These are phyloP conservation scores for Colletotrichum trifolii DNA, from an alignment of 2,329 filamentous ascomycete species.

Conservation along the genomic window DNA sequence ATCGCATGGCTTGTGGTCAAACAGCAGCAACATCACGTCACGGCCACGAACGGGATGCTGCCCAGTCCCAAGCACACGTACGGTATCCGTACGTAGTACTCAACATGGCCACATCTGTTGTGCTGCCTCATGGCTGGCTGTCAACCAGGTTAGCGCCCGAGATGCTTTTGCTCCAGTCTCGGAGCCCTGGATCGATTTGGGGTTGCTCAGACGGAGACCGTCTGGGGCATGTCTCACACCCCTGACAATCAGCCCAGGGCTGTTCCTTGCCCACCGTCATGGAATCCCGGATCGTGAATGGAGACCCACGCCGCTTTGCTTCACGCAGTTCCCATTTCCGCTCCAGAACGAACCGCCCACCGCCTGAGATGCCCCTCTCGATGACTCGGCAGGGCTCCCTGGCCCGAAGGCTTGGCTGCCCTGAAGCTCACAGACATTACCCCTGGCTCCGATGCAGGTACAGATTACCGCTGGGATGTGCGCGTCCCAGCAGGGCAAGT, in stretches of 20 bases:
- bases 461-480: too few species aligned
- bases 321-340: slow-evolving; percentile 25
- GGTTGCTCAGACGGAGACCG: slow-evolving; percentile 42
- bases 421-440: slow-evolving; percentile 25
- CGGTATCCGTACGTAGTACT: too few species aligned
- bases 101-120: background rate
- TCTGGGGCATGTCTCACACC: slow-evolving; percentile 45
- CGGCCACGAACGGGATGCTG: too few species aligned
- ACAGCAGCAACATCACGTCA: too few species aligned
- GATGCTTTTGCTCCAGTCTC: slow-evolving; percentile 28
- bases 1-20: too few species aligned
- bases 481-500: slow-evolving; percentile 1
- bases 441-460: background rate
- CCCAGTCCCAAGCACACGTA: too few species aligned
- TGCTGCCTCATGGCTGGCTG: background rate
- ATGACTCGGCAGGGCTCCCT: slow-evolving; percentile 12
- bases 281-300: slow-evolving; percentile 8
- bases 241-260: slow-evolving; percentile 26
- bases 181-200: slow-evolving; percentile 27
- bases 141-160: background rate
- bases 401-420: slow-evolving; percentile 23
- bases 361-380: slow-evolving; percentile 15
- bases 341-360: slow-evolving; percentile 18
- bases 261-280: slow-evolving; percentile 5
- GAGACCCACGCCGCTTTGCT: slow-evolving; percentile 27